These are phyloP conservation scores for Flaveria robusta DNA, from an alignment of 129 eudicot genomes.

Conservation along the genomic window DNA sequence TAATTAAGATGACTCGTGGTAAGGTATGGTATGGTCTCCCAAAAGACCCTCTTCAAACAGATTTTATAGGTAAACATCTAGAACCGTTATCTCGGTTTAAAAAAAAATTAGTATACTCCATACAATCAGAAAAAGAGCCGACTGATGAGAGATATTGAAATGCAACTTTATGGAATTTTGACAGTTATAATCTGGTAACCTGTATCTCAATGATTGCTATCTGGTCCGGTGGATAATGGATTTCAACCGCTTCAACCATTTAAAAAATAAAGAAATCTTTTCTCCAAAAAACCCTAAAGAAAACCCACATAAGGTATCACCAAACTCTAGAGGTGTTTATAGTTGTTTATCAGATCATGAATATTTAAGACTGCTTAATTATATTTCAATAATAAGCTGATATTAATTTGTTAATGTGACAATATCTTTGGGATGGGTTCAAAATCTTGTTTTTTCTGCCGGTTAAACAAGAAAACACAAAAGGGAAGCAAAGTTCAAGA, in stretches of 20 bases:
- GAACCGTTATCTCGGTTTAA: not conserved
- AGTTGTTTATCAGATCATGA: too few species aligned
- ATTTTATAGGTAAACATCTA: too few species aligned
- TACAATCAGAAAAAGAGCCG: conserved; percentile 13
- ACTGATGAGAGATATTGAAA: not conserved
- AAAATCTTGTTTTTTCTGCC: conserved; percentile 34
- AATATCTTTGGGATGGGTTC: conserved; percentile 20
- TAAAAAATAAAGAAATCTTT: too few species aligned
- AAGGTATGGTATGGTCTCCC: too few species aligned
- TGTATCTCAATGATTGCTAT: too few species aligned
- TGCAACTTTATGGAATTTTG: not conserved
- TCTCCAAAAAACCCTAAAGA: too few species aligned
- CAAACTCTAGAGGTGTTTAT: too few species aligned
- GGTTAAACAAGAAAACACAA: conserved; percentile 20
- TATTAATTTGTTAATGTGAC: not conserved
- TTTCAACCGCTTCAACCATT: too few species aligned
- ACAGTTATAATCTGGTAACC: too few species aligned
- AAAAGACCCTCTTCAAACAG: too few species aligned
- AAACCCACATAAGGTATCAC: too few species aligned
- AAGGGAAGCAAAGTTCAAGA: conserved; percentile 25
- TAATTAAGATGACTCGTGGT: not conserved
- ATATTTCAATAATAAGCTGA: not conserved
- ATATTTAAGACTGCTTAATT: not conserved
- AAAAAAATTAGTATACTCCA: conserved; percentile 5
- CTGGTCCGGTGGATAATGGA: too few species aligned